A percentile compares a stretch with the other conserved stretches of the same genome.
phyloP scores from a whole-genome alignment of 73 alveolate species.

The Blepharisma japonicum region DNA sequence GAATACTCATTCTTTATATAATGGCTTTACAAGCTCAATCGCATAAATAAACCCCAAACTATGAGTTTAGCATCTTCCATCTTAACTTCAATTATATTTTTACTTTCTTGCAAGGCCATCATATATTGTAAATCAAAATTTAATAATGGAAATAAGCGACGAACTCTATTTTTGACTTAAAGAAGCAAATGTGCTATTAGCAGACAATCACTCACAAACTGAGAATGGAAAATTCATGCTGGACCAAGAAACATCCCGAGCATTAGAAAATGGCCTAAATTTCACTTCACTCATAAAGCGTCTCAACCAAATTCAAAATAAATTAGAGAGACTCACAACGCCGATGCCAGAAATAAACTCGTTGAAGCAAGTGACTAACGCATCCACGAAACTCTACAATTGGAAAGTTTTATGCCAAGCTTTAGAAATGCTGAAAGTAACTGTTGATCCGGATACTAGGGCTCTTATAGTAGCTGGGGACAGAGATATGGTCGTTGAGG shows the following conservation, averaged over 20 bases:
- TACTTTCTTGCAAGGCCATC: neutral
- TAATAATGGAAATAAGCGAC: slow-evolving; percentile 18
- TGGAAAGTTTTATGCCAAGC: slow-evolving; percentile 56
- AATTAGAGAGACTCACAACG: slow-evolving; percentile 6
- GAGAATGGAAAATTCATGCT: neutral
- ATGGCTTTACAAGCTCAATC: no score
- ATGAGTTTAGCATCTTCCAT: no score
- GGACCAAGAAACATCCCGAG: neutral
- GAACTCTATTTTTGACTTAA: slow-evolving; percentile 16
- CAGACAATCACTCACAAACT: neutral
- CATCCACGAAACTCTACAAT: slow-evolving; percentile 68
- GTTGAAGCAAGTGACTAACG: slow-evolving; percentile 5
- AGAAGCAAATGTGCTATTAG: neutral
- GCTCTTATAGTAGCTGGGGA: slow-evolving; percentile 65
- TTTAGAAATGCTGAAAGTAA: slow-evolving; percentile 33
- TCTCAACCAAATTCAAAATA: neutral
- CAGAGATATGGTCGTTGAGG: slow-evolving; percentile 29
- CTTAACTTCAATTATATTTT: no score
- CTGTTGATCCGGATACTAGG: slow-evolving; percentile 51
- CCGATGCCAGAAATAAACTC: slow-evolving; percentile 28
- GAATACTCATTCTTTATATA: no score
- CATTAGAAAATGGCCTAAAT: slow-evolving; percentile 12
- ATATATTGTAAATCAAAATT: neutral
- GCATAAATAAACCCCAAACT: no score
- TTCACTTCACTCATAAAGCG: slow-evolving; percentile 4